Evolutionary conservation across 78 protist species (phyloP).

Genomic region (Protostelium mycophagum): DNA sequence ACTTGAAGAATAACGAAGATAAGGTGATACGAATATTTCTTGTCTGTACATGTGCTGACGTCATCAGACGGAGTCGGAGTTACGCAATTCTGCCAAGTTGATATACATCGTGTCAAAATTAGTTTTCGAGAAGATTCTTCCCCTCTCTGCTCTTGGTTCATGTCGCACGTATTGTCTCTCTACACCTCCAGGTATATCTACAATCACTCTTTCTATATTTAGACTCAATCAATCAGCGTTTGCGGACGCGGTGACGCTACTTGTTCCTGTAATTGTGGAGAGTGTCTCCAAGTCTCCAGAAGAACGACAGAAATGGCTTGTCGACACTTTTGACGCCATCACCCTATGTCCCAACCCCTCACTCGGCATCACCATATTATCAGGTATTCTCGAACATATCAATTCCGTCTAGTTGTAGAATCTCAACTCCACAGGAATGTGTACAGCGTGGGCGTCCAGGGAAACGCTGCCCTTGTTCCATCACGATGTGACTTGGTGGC

Average conservation of each 20-base stretch:
- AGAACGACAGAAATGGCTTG: neutral
- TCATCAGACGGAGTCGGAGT: neutral
- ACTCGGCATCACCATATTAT: neutral
- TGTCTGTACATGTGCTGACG: neutral
- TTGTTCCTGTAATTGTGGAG: neutral
- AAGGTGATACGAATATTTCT: neutral
- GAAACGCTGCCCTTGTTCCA: neutral
- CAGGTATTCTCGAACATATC: neutral
- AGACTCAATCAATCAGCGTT: neutral
- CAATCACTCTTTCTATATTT: neutral
- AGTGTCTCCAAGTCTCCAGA: neutral
- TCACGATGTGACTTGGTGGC: neutral
- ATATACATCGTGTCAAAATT: neutral
- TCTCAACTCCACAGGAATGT: neutral
- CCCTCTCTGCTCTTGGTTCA: neutral
- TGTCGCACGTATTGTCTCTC: neutral
- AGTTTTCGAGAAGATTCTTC: neutral
- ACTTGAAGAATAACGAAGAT: neutral
- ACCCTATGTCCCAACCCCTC: neutral
- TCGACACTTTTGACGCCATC: neutral
- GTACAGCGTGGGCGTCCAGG: neutral
- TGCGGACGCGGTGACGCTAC: neutral
- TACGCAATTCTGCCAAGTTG: neutral
- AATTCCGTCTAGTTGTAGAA: neutral
- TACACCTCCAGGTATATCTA: neutral